Percentiles rank a stretch among this genome's conserved stretches.
These are phyloP conservation scores for Jamesozyma piceae DNA, from an alignment of 805 yeast species.

Conservation along the genomic window DNA sequence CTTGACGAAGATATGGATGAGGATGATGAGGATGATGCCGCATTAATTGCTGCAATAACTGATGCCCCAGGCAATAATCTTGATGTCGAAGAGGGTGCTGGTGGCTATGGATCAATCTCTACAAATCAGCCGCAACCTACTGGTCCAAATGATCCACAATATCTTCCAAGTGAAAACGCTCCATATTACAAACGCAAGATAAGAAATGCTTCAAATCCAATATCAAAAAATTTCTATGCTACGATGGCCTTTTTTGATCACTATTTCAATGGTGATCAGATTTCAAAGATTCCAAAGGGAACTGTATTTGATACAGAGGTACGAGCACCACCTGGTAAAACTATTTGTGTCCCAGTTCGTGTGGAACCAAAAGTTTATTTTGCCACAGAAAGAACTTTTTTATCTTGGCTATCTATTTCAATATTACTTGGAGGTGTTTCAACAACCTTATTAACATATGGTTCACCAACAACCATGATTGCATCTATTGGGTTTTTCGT, in stretches of 20 bases:
- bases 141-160: not conserved
- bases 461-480: slow-evolving; percentile 61
- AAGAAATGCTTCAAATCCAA: slow-evolving; percentile 14
- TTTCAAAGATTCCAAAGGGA: slow-evolving; percentile 51
- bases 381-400: slow-evolving; percentile 91
- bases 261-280: slow-evolving; percentile 43
- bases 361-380: slow-evolving; percentile 98
- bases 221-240: slow-evolving; percentile 17
- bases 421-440: slow-evolving; percentile 85
- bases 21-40: slow-evolving; percentile 31
- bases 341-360: slow-evolving; percentile 85
- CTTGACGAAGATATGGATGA: slow-evolving; percentile 26
- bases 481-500: slow-evolving; percentile 83
- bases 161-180: slow-evolving; percentile 23
- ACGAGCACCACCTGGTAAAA: slow-evolving; percentile 79
- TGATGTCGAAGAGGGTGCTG: slow-evolving; percentile 60
- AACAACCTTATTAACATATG: slow-evolving; percentile 75
- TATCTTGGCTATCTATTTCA: slow-evolving; percentile 89
- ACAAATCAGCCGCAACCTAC: slow-evolving; percentile 3
- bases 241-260: slow-evolving; percentile 28
- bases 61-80: slow-evolving; percentile 45
- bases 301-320: slow-evolving; percentile 51
- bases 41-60: slow-evolving; percentile 21
- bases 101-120: slow-evolving; percentile 40
- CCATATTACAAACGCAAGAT: slow-evolving; percentile 24